Conservation (phyloP, 2,329 filamentous ascomycete species). For the Aspergillus arachidicola region DNA sequence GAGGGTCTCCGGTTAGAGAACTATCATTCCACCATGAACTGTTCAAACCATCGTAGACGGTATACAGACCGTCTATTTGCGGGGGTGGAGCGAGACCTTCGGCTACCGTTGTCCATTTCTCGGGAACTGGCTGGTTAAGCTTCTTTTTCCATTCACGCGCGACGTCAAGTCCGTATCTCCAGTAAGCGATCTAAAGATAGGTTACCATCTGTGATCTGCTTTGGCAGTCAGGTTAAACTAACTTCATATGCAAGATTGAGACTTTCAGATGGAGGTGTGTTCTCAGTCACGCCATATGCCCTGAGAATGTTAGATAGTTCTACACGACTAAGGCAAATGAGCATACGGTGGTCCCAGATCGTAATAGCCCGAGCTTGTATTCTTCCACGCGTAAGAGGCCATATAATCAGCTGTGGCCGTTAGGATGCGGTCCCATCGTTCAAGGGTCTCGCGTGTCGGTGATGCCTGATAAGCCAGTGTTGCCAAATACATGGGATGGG, state of each 20-base stretch:
- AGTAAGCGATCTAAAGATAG: constrained; percentile 13
- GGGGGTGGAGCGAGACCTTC: constrained; percentile 12
- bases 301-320: background rate
- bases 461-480: constrained; percentile 15
- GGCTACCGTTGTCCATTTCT: constrained; percentile 9
- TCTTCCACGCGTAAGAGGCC: constrained; percentile 19
- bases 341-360: constrained; percentile 20
- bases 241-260: constrained; percentile 21
- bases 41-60: constrained; percentile 18
- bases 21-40: constrained; percentile 17
- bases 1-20: constrained; percentile 13
- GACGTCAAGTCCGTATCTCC: constrained; percentile 16
- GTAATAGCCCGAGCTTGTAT: constrained; percentile 15
- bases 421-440: constrained; percentile 15
- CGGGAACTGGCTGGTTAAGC: constrained; percentile 7
- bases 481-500: constrained; percentile 20
- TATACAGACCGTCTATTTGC: constrained; percentile 10
- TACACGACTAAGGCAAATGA: background rate
- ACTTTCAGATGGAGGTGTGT: constrained; percentile 13
- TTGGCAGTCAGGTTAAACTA: background rate
- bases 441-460: constrained; percentile 8
- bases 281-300: constrained; percentile 19
- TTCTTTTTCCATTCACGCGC: constrained; percentile 14
- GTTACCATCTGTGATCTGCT: background rate
- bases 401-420: constrained; percentile 18